Evolutionary conservation across 257 asterid genomes (phyloP), one percentile per base, ranked within the genome.

Genomic region (Rhazya stricta): DNA sequence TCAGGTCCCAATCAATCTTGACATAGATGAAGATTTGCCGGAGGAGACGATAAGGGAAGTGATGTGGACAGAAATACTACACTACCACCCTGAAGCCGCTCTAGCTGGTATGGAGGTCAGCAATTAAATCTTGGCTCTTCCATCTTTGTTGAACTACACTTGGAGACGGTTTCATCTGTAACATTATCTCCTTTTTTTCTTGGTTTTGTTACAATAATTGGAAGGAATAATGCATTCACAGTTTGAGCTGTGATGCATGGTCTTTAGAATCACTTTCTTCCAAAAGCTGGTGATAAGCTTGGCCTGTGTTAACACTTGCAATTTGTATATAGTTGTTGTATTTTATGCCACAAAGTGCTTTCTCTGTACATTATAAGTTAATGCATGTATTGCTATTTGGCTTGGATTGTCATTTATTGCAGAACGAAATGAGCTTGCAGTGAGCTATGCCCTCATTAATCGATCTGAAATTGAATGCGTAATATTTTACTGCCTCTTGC

Each of bases 31-130:
- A 50, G 79, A 79, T 61, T 30, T 79, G 61, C 67, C 75, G 46
- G 78, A 79, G 45, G 83, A 79, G 41, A 75, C 68, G 7, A 79
- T 79, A 74, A 74, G 83, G 76, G 79, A 79, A 68, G 75, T 75
- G 76, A 73, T 74, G 82, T 79, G 76, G 79, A 67, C 76, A 5
- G 83, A 79, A 41, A 74, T 75, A 42, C 79, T 46, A 15, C 67
- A 74, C 54, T 75, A 60, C 71, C 82, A 79, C n/a, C 78, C 82
- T 43, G 78, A 79, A 48, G 82, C 56, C 7, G 82, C 69, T 45
- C 45, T 72, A 51, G 73, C 56, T 29, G 60, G 74, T n/a, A 21
- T 56, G 69, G 77, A 42, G 37, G 70, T 66, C 39, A 71, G 37
- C 13, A 62, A 54, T 48, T 57, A 66, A 72, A 12, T 61, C 37